Evolutionary conservation across 768 basidiomycete species (phyloP).

Genomic region (Suillus luteus): DNA sequence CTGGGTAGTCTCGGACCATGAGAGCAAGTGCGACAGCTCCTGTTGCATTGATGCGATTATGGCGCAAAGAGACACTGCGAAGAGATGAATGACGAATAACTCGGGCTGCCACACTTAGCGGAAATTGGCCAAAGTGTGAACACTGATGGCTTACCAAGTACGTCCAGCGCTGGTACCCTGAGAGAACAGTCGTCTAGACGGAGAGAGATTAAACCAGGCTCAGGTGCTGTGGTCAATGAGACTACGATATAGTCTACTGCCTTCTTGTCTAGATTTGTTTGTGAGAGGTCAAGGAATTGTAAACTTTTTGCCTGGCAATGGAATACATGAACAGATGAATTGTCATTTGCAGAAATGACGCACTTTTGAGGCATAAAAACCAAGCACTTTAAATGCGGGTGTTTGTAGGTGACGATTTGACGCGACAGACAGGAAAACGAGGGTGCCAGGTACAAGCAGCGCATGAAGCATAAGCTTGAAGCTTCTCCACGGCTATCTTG

Average conservation of each 20-base stretch:
- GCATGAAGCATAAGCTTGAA: conserved; percentile 93
- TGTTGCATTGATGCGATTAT: conserved; percentile 81
- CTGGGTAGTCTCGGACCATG: conserved; percentile 96
- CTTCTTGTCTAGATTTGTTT: conserved; percentile 82
- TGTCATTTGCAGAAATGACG: conserved; percentile 3
- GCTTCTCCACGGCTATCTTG: no score
- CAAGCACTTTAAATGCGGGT: conserved; percentile 75
- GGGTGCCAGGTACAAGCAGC: conserved; percentile 76
- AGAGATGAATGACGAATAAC: conserved; percentile 82
- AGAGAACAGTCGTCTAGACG: conserved; percentile 82
- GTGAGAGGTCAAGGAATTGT: conserved; percentile 89
- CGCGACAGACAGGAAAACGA: conserved; percentile 83
- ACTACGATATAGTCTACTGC: conserved; percentile 79
- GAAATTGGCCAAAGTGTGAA: background rate
- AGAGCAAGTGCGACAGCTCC: conserved; percentile 91
- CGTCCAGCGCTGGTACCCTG: conserved; percentile 73
- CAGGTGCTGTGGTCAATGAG: conserved; percentile 49
- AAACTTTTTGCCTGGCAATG: conserved; percentile 64
- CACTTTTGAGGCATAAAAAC: conserved; percentile 79
- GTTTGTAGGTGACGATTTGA: conserved; percentile 83
- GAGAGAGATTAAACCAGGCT: conserved; percentile 66
- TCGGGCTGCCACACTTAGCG: conserved; percentile 52
- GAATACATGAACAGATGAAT: background rate
- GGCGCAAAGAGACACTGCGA: conserved; percentile 85
- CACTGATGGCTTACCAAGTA: conserved; percentile 62